Evolutionary conservation across 768 basidiomycete genomes (phyloP).

Genomic region (Lactifluus rugatus): DNA sequence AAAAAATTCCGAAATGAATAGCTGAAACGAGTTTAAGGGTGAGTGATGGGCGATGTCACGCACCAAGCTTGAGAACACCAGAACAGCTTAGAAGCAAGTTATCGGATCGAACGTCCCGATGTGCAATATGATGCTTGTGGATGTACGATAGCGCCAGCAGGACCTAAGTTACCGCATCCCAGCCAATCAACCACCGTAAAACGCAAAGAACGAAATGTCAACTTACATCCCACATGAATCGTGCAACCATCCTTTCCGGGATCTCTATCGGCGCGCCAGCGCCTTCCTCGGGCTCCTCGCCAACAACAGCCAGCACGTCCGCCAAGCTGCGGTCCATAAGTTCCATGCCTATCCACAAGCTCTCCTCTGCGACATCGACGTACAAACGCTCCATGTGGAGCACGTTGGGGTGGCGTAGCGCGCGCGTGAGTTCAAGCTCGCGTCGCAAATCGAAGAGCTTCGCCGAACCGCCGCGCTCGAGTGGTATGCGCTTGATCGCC

Average conservation of each 20-base stretch:
- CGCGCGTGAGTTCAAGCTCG: conserved; percentile 52
- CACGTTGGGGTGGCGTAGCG: conserved; percentile 50
- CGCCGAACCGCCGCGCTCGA: conserved; percentile 45
- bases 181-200: neutral
- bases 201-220: neutral
- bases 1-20: neutral
- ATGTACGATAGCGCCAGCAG: conserved; percentile 59
- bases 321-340: conserved; percentile 84
- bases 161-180: conserved; percentile 32
- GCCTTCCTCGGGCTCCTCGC: conserved; percentile 26
- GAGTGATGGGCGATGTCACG: neutral
- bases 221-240: conserved; percentile 72
- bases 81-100: conserved; percentile 62
- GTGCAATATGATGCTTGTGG: conserved; percentile 56
- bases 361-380: conserved; percentile 43
- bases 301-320: conserved; percentile 53
- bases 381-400: conserved; percentile 62
- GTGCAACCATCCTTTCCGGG: conserved; percentile 58
- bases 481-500: conserved; percentile 66
- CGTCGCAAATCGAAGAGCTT: conserved; percentile 55
- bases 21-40: neutral
- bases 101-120: conserved; percentile 78
- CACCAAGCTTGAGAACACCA: conserved; percentile 69
- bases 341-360: conserved; percentile 83
- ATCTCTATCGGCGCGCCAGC: conserved; percentile 50